Evolutionary conservation across 2,329 filamentous ascomycete species (phyloP), one percentile per base, ranked within the genome.

Genomic region (Gliomastix tumulicola): DNA sequence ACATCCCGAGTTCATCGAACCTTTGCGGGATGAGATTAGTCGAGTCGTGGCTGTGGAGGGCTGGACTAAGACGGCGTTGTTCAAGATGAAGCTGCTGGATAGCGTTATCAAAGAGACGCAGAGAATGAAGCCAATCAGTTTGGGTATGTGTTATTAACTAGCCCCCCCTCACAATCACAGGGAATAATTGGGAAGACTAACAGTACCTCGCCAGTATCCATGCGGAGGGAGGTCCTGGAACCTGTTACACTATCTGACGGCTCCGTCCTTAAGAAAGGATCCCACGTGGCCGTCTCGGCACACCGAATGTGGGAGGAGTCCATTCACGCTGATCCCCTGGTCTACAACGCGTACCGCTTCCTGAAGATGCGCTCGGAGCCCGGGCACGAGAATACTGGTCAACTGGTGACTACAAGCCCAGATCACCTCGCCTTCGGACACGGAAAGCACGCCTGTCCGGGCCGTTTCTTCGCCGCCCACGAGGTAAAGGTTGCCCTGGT

Each of bases 41-140:
- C 2, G 18, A 2, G 39, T 48, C 0, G 25, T 52, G 9, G 7
- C 11, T 4, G 6, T 20, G 1, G 40, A 49, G 3, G 50, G 49
- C 2, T 72, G 68, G 65, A 68, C 59, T 7, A 73, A 72, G 44
- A 50, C 55, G 5, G 55, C 55, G 0, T 50, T 74, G 0, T 54
- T 54, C n/a, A 53, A 59, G 10, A 53, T 74, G 34, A 60, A 68
- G 44, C 57, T 65, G 1, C 56, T 68, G 22, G 71, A 74, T 47
- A 71, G 66, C 30, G 62, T 65, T 4, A 62, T 75, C 21, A 68
- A 70, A 28, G 70, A 75, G 46, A 66, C 62, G 20, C 66, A 71
- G 53, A 62, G 71, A 2, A 25, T 66, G 4, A 63, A 62, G 40
- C 57, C 62, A n/a, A 62, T 68, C 30, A 48, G 53, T 8, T 49